Base-by-base conservation (phyloP, 306 rosid species). In the Medicago arabica region DNA sequence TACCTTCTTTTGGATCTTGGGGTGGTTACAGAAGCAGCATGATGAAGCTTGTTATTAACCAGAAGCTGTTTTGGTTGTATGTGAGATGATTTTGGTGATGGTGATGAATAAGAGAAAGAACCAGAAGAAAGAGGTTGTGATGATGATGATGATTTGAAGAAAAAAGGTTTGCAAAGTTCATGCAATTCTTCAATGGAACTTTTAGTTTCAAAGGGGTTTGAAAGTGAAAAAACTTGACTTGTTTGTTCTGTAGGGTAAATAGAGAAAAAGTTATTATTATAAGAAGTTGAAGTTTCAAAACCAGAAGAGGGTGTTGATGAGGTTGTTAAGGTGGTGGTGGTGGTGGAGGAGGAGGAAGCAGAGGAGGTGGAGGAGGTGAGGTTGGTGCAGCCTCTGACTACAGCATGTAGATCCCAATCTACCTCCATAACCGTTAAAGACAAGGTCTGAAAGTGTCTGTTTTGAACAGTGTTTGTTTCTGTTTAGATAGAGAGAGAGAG, bases 371-470 rank as follows among this genome's bases (percentile, higher is more conserved):
- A 2, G 50, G 90, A 7, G 67, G 86, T 19, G 12, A 34, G 8
- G 76, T 84, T 16, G 81, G 86, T 28, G 85, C 88, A 95, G 74
- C 96, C 93, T 89, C 96, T 84, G 64, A 95, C 97, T 12, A 95
- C 92, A 8, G 97, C 97, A 58, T 89, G 84, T 13, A 95, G 99
- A 87, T 91, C 99, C 99, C 99, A 95, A 85, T 95, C 97, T 58
- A 61, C 86, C 3, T 89, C 99, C 88, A 85, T 81, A 53, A 75
- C 54, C 16, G 43, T 2, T 67, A 28, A 68, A 50, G 83, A 81
- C 85, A 78, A 44, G 8, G 17, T 75, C 79, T 74, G 88, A 21
- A 65, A 65, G 71, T 57, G 73, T 64, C 57, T 76, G 82, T 46
- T 13, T 34, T 72, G 75, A 10, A 1, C 58, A 31, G n/a, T 65